Conservation (phyloP, 176 grass and related monocot species). For the Typha latifolia region DNA sequence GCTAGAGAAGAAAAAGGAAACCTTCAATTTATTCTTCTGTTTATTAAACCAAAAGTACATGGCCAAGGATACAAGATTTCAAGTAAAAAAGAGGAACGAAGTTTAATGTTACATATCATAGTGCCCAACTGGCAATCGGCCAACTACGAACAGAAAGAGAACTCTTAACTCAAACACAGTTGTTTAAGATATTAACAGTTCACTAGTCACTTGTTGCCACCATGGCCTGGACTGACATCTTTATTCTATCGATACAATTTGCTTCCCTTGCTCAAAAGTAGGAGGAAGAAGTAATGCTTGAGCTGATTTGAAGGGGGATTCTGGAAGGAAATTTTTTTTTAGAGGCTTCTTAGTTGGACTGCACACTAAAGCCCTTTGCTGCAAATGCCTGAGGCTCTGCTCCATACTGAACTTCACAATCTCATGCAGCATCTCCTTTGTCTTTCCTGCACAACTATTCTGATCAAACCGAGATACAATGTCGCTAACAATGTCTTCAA, state of each 20-base stretch:
- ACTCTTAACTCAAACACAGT: conserved; percentile 4
- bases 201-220: conserved; percentile 31
- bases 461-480: conserved; percentile 1
- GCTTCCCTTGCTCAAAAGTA: background rate
- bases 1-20: no score
- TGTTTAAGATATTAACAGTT: conserved; percentile 21
- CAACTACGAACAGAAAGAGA: no score
- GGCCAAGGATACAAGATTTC: no score
- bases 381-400: conserved; percentile 16
- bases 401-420: conserved; percentile 21
- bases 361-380: conserved; percentile 11
- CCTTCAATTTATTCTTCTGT: no score
- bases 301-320: conserved; percentile 6
- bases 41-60: no score
- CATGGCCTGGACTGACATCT: conserved; percentile 38
- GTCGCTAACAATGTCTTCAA: conserved; percentile 13
- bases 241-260: conserved; percentile 16
- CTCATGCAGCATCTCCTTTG: conserved; percentile 12
- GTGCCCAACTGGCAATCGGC: no score
- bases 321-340: background rate
- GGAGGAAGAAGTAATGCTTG: background rate
- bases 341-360: background rate
- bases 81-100: no score
- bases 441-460: conserved; percentile 1
- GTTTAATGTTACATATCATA: no score